Conservation (phyloP, 805 yeast species). For the Candida tammaniensis region DNA sequence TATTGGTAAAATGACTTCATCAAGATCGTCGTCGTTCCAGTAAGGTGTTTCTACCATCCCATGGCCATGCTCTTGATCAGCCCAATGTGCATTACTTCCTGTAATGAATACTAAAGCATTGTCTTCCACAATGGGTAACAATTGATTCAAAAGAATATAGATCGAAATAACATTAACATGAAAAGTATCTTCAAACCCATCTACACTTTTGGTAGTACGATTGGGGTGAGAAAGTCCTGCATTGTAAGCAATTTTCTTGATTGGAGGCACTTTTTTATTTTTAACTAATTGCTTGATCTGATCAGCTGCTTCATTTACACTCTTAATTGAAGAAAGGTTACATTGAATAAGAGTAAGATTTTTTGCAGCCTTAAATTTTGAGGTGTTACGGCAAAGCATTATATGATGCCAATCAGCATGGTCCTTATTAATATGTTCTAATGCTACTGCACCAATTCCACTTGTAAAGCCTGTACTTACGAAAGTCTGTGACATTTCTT, state of each 20-base stretch:
- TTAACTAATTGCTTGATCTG: not conserved
- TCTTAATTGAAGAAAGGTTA: slow-evolving; percentile 5
- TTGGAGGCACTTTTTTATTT: slow-evolving; percentile 5
- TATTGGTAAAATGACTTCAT: slow-evolving; percentile 1
- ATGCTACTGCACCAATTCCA: slow-evolving; percentile 3
- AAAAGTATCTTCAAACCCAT: slow-evolving; percentile 7
- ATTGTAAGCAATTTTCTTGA: slow-evolving; percentile 3
- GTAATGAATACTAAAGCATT: slow-evolving; percentile 4
- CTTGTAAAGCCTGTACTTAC: slow-evolving; percentile 5
- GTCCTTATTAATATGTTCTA: not conserved
- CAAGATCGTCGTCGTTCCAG: slow-evolving; percentile 4
- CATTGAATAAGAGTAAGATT: slow-evolving; percentile 4
- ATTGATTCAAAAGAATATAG: slow-evolving; percentile 1
- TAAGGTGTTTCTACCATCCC: slow-evolving; percentile 3
- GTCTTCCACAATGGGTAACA: slow-evolving; percentile 4
- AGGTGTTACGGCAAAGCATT: slow-evolving; percentile 4
- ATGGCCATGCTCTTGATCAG: slow-evolving; percentile 3
- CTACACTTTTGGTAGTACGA: slow-evolving; percentile 2
- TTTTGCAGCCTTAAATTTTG: too few relatives aligned
- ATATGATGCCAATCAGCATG: slow-evolving; percentile 3
- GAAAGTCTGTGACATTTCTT: too few relatives aligned
- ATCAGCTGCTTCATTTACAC: slow-evolving; percentile 1
- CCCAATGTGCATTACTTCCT: slow-evolving; percentile 9
- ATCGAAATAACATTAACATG: slow-evolving; percentile 6
- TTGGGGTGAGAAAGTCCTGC: slow-evolving; percentile 4